Conservation (phyloP, 2,329 filamentous ascomycete genomes). For the Shiraia sp. region DNA sequence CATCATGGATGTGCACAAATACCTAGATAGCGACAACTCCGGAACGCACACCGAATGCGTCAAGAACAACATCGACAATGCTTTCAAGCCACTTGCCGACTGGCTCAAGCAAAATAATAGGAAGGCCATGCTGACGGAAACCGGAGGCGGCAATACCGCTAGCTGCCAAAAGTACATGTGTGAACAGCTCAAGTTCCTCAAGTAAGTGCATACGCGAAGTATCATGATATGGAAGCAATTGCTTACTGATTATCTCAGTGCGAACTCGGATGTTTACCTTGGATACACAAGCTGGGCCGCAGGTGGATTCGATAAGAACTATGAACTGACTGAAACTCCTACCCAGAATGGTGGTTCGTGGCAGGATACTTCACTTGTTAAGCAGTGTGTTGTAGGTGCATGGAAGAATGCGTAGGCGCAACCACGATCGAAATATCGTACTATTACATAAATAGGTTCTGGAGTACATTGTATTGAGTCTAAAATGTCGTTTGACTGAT, state of each 20-base stretch:
- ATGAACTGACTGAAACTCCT: slow-evolving; percentile 31
- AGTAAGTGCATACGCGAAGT: slow-evolving; percentile 11
- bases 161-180: slow-evolving; percentile 42
- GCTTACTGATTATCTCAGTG: slow-evolving; percentile 5
- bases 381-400: slow-evolving; percentile 20
- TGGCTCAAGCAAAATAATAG: slow-evolving; percentile 44
- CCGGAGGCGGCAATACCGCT: slow-evolving; percentile 46
- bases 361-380: slow-evolving; percentile 20
- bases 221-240: background rate
- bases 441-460: no score
- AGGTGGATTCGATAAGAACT: slow-evolving; percentile 31
- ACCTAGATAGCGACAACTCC: slow-evolving; percentile 47
- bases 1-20: slow-evolving; percentile 51
- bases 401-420: slow-evolving; percentile 11
- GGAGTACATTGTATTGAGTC: no score
- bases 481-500: no score
- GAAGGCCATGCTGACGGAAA: slow-evolving; percentile 47
- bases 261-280: slow-evolving; percentile 34
- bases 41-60: slow-evolving; percentile 38
- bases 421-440: no score
- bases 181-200: slow-evolving; percentile 34
- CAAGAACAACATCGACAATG: slow-evolving; percentile 35
- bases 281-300: slow-evolving; percentile 37
- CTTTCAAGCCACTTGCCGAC: slow-evolving; percentile 41
- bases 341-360: slow-evolving; percentile 17